Base-by-base conservation (phyloP, 2,329 filamentous ascomycete species). In the Diplocarpon mali region DNA sequence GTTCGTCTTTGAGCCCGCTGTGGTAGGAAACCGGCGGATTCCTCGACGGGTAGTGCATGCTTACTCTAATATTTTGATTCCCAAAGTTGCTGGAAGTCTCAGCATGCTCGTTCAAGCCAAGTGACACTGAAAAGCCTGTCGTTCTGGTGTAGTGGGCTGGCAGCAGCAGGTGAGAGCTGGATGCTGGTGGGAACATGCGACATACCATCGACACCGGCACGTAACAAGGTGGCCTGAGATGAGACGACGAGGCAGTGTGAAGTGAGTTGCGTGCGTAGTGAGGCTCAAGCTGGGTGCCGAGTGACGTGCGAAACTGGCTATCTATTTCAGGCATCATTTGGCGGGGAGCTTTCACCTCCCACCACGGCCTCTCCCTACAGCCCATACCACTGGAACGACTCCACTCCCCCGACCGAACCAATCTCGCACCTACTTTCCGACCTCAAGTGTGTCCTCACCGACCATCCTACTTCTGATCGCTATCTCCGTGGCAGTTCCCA, bases 261-360 rank as follows among this genome's bases (percentile, higher is more conserved):
- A 14, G 11, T 14, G 34, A 15, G 34, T 11, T 35, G 13, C 9
- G 14, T 15, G 13, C 34, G 34, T 11, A 35, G 16, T n/a, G 31
- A 31, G 40, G 38, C 38, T 34, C 27, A 35, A 43, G 41, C 35
- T 24, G 11, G 30, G 30, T 12, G 3, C 30, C 11, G 9, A 14
- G 34, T 35, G 34, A 35, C n/a, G 32, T 35, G 10, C 32, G 10
- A n/a, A 14, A 17, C 13, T 10, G 15, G 13, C 2, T 14, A 35
- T 10, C 32, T 15, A 38, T 11, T 14, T 27, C 28, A 30, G 38
- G 32, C 38, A 13, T 39, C 17, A 15, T 45, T 48, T 42, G 49
- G 50, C 37, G 50, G 48, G 48, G 50, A 50, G 48, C 48, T 49
- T 47, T 32, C 37, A 17, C 15, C 11, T 5, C 30, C 30, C n/a